Evolutionary conservation across 371 early-diverging fungal genomes (phyloP), one percentile per base, ranked within the genome.

Genomic region (Lichtheimia ornata): DNA sequence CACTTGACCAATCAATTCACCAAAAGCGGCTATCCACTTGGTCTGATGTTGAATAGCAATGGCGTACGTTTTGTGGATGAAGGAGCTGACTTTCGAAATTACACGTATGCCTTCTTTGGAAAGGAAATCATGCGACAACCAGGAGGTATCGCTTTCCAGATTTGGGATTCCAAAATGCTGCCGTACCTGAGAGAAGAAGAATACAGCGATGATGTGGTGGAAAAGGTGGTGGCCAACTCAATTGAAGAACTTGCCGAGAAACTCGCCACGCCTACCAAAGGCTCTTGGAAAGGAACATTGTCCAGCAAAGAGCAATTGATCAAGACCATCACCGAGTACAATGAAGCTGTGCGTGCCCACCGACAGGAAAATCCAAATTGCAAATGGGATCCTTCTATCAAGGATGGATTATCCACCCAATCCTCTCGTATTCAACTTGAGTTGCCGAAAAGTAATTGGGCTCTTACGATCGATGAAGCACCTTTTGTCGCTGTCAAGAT

Each of bases 401-500:
- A 56, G 60, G 66, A 65, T 49, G 66, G 66, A 15, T 27, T 65
- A 14, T 65, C 66, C 11, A 65, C 66, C 14, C 66, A 61, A 41
- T 65, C 66, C 13, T 44, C 57, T n/a, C 13, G n/a, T 1, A 60
- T 45, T n/a, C 52, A 50, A 18, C 61, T 65, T 27, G 41, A 44
- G 1, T 5, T 61, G 3, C 56, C 60, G 7, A 65, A 65, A 41
- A 53, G 58, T 41, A 65, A 65, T 28, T 65, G 66, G 66, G 66
- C 66, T 2, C 47, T 61, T 24, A 43, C 66, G 2, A 43, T 65
- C 9, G 66, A 56, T 40, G 14, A 61, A 22, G 66, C 42, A 2
- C 66, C 66, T 9, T 65, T 61, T 51, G 54, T 61, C 12, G 66
- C 66, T n/a, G 61, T 65, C 41, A 65, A 65, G 53, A 58, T 65